Base-by-base conservation (phyloP, 495 filamentous ascomycete genomes). In the Penicillium macrosclerotiorum region DNA sequence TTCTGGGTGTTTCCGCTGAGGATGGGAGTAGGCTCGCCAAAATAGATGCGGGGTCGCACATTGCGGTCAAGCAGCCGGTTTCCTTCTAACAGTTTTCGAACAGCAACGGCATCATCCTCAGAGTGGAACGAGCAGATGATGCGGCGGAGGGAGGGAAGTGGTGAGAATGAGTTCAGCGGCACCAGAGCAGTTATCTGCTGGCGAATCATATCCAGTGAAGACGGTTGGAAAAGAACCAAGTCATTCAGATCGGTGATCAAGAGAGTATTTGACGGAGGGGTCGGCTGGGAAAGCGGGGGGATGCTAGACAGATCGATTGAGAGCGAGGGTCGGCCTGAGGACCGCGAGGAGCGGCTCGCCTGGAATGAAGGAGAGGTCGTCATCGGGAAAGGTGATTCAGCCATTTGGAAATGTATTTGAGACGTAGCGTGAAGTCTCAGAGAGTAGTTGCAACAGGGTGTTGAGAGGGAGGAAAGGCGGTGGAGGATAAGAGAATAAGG, bases 251-350 rank as follows among this genome's bases (percentile, higher is more conserved):
- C 72, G 54, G 89, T 93, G 66, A 98, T 89, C 45, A 98, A 78
- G 38, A 98, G 87, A 0, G 90, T 96, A 71, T 98, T 98, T 47
- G 89, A 86, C 25, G 92, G 90, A 17, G 86, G 82, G 3, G 88
- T 80, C 5, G 93, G 92, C 57, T 84, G 78, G n/a, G 72, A 69
- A 19, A 96, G 75, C 2, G 89, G 77, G 25, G 92, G 92, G 14
- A 96, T 62, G 60, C 75, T 83, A 48, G 83, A 84, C 25, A 98
- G 76, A 64, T 96, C 92, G 45, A 98, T 75, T 4, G 83, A 84
- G 41, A 93, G 79, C n/a, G 76, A 75, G 30, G 80, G 75, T 38
- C 60, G 66, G 32, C 71, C 58, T 14, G 49, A 51, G 19, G 55
- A 53, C 8, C 50, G 51, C 65, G 71, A 42, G 69, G 80, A 52